A percentile compares a stretch with the other conserved stretches of the same genome.
Evolutionary conservation across 352 stramenopile species (phyloP).

Genomic region (Hyaloperonospora arabidopsidis): DNA sequence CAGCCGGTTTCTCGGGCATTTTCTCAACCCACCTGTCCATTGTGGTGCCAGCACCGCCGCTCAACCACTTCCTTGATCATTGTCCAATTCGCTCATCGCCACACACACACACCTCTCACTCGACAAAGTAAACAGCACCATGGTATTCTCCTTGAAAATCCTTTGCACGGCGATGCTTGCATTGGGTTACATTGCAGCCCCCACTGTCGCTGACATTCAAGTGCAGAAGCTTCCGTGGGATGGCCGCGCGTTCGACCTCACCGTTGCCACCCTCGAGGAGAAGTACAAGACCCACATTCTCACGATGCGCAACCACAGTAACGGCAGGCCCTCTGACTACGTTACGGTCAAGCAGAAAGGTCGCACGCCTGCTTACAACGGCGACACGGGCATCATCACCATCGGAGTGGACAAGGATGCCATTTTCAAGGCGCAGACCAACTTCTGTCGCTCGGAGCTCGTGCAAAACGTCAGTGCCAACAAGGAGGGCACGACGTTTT

Average conservation of each 20-base stretch:
- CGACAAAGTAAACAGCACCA: neutral
- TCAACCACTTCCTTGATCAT: too few species aligned
- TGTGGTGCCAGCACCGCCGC: too few species aligned
- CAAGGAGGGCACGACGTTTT: conserved; percentile 6
- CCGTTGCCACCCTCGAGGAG: conserved; percentile 39
- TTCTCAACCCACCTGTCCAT: too few species aligned
- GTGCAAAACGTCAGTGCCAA: conserved; percentile 7
- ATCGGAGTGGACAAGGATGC: conserved; percentile 5
- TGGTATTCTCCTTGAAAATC: conserved; percentile 8
- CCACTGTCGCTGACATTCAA: neutral
- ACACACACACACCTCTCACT: too few species aligned
- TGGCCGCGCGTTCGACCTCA: conserved; percentile 43
- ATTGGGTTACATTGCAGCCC: neutral
- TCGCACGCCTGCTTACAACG: conserved; percentile 48
- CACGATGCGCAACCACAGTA: conserved; percentile 34
- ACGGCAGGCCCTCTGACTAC: conserved; percentile 27
- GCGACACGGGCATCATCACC: conserved; percentile 52
- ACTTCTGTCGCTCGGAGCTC: conserved; percentile 11
- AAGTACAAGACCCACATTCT: conserved; percentile 67
- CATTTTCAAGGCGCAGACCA: conserved; percentile 10
- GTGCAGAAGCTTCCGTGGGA: conserved; percentile 39
- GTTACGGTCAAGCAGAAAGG: conserved; percentile 35
- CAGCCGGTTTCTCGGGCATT: too few species aligned
- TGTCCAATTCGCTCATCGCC: too few species aligned
- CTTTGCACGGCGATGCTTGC: neutral